Base-by-base conservation (phyloP, 306 rosid species). In the Prunus salicina region DNA sequence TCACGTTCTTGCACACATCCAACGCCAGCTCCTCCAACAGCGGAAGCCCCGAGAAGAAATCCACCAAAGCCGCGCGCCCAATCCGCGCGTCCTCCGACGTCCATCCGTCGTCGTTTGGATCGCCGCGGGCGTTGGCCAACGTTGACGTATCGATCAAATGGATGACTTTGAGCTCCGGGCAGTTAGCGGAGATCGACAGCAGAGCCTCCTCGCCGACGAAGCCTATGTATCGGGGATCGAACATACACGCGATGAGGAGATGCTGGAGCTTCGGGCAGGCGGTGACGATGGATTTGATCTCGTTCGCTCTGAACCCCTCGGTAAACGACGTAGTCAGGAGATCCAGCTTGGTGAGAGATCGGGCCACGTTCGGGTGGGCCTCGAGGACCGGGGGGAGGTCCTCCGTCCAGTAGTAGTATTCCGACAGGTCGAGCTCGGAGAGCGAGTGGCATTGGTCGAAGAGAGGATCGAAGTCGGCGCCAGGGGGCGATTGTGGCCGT, bases 331-430 rank as follows among this genome's bases (percentile, higher is more conserved):
- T 75, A 15, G 93, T 90, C 2, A 95, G 64, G 22, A 92, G 91
- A 64, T 95, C 80, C 24, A 95, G 80, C 74, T 83, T 87, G 13
- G 89, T 84, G 38, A 95, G 87, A 13, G 92, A 88, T 1, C 80
- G 77, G 3, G 97, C 89, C 8, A 86, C 63, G n/a, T n/a, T 14
- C 1, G 85, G 88, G 28, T 86, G 79, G 0, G 85, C 86, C 6
- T 76, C 19, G 1, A 95, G 84, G 53, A 89, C 90, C 13, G 97
- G 96, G 6, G 93, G 90, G 71, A 95, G 87, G 56, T 95, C 97
- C 67, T 95, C 97, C 14, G 95, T 86, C 90, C 93, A 90, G 90
- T 90, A 92, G 80, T 92, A 95, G 87, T 90, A 95, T 61, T 89
- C 78, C 16, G 99, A 92, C 15, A 92, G 80, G 84, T 95, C 97